Base-by-base conservation (phyloP, 2,329 filamentous ascomycete genomes). In the Remersonia thermophila region DNA sequence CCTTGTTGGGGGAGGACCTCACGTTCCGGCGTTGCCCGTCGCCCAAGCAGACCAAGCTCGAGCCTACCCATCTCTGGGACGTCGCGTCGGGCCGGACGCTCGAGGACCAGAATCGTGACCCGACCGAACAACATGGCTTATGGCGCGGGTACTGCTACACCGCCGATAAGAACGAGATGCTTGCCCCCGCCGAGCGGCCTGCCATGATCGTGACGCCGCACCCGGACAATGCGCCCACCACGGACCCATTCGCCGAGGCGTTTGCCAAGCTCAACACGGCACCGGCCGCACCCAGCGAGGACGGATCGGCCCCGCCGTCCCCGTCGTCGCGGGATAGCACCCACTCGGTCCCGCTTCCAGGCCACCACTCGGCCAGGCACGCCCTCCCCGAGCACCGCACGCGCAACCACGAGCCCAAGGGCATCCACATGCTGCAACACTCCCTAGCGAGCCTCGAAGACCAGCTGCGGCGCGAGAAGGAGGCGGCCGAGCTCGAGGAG, bases 1-100 rank as follows among this genome's bases (percentile, higher is more conserved):
- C 89, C 8, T 93, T 96, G 86, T 73, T 94, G 9, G 89, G 89
- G 38, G 63, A 67, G 39, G 82, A 93, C 47, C 71, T 96, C 37
- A 65, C 69, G 17, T 93, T 95, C 55, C 83, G 85, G 25, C 73
- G 72, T 54, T 94, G 85, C 54, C 68, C 71, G 8, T 94, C 87
- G 17, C 89, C 89, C 5, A 80, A 89, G 55, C 73, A 78, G 37
- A 93, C 86, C 12, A 78, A 84, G 50, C 80, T 93, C 50, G 85
- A 93, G 52, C 77, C 82, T 1, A 79, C 83, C 38, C 81, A 85
- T 51, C 71, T 62, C 47, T 74, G 52, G 62, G 55, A 63, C 60
- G 54, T 69, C 58, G 58, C 63, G 55, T 60, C 42, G 59, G 56
- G 40, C 53, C 65, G n/a, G 38, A 50, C 37, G 35, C 47, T 55